Conservation (phyloP, 1,139 yeast species). For the Hansenula anomala region DNA sequence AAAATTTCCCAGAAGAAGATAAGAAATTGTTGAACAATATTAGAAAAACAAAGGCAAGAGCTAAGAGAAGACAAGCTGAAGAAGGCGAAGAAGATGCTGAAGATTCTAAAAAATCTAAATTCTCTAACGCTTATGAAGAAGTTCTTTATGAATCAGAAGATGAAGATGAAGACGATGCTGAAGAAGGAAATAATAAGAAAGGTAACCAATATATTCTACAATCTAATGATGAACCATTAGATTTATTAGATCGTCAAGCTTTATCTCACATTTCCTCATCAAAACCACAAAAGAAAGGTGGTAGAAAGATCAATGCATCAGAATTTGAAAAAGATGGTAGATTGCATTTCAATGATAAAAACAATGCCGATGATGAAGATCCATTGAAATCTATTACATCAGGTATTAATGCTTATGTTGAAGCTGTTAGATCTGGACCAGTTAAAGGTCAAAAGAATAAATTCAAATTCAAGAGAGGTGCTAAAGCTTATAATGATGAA, state of each 20-base stretch:
- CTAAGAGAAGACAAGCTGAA: constrained; percentile 62
- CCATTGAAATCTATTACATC: constrained; percentile 38
- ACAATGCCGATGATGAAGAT: constrained; percentile 45
- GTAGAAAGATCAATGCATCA: constrained; percentile 32
- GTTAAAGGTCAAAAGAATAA: constrained; percentile 88
- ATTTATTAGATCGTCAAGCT: constrained; percentile 80
- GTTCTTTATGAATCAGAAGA: constrained; percentile 49
- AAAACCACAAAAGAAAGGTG: constrained; percentile 56
- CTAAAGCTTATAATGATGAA: constrained; percentile 45
- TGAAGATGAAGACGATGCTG: constrained; percentile 29
- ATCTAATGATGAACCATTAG: constrained; percentile 78
- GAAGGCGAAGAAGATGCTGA: constrained; percentile 28
- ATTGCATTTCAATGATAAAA: constrained; percentile 46
- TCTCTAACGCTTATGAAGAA: constrained; percentile 61
- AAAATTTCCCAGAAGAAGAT: constrained; percentile 86
- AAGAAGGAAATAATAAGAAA: constrained; percentile 31
- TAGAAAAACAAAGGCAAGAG: constrained; percentile 79
- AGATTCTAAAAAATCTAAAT: constrained; percentile 32
- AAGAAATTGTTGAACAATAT: constrained; percentile 77
- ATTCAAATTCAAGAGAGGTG: constrained; percentile 74
- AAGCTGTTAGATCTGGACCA: constrained; percentile 90
- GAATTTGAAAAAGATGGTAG: constrained; percentile 48
- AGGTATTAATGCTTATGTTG: constrained; percentile 88
- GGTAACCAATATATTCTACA: constrained; percentile 68
- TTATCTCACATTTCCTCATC: constrained; percentile 85